Base-by-base conservation (phyloP, 768 basidiomycete species). In the Boletus vinaceobasis region DNA sequence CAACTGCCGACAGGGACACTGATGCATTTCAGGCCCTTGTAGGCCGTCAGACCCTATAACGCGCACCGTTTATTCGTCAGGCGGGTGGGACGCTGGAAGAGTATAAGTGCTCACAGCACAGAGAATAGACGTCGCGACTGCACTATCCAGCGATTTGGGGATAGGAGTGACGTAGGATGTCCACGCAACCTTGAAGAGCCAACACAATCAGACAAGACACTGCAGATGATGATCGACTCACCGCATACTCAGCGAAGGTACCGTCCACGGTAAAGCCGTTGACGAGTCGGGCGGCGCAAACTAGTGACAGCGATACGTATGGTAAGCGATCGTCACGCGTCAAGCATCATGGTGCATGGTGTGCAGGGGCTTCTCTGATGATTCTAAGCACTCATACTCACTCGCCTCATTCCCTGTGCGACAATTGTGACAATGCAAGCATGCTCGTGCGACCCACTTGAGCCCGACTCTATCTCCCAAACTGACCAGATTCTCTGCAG, bases 401-500 rank as follows among this genome's bases (percentile, higher is more conserved):
- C 69, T 32, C 21, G 67, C 46, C 45, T 78, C 77, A 42, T 66
- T 57, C 3, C 73, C 76, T 21, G 56, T 56, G 21, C 71, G 65
- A 60, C 79, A 80, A 55, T 67, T 57, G n/a, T 72, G 69, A 51
- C 78, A 79, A 32, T 67, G 51, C 44, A 75, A 59, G 58, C 78
- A 79, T 29, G 67, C 57, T 37, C 72, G 67, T n/a, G 73, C 75
- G 32, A 73, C 52, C 71, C 75, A 79, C 32, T 78, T 79, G 60
- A 79, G 67, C 8, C 78, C 77, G 27, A 77, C 78, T 11, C 70
- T 57, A 37, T 76, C 74, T 17, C 75, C 78, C 43, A 76, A n/a
- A 23, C 63, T 70, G 51, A 75, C 66, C 2, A 58, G 60, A 32
- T 69, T 70, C 3, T 62, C 57, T 10, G 48, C 19, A 1, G 73